phyloP scores from a whole-genome alignment of 352 stramenopile species.

The Globisporangium solare region DNA sequence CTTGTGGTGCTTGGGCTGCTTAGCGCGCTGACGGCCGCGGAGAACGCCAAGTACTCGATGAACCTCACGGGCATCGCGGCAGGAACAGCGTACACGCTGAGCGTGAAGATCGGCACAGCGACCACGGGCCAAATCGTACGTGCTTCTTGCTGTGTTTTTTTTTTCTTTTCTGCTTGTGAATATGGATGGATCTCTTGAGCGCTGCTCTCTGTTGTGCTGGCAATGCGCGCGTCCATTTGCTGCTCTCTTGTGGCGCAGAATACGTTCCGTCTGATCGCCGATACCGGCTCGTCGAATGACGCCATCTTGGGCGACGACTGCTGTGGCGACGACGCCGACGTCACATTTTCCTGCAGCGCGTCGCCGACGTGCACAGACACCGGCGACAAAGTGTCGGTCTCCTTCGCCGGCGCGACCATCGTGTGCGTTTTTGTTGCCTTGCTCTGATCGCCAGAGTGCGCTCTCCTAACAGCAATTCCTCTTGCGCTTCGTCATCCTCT shows the following conservation, averaged over 20 bases:
- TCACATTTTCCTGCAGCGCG: constrained; percentile 59
- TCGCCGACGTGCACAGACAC: constrained; percentile 54
- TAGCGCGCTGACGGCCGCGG: constrained; percentile 2
- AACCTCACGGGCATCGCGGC: constrained; percentile 29
- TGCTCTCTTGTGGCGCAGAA: constrained; percentile 27
- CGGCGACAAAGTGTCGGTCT: constrained; percentile 26
- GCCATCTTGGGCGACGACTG: constrained; percentile 59
- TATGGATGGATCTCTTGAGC: not conserved
- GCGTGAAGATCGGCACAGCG: constrained; percentile 24
- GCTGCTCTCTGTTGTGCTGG: not conserved
- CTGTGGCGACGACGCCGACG: constrained; percentile 36
- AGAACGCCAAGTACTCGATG: constrained; percentile 31
- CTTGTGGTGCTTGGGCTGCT: not conserved
- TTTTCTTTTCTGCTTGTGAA: too few relatives aligned
- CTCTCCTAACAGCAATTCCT: not conserved
- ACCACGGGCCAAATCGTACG: constrained; percentile 15
- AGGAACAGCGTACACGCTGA: constrained; percentile 28
- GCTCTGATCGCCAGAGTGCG: not conserved
- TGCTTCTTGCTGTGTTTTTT: constrained; percentile 1
- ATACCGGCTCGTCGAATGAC: constrained; percentile 83
- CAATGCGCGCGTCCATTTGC: not conserved
- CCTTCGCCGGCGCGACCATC: constrained; percentile 63
- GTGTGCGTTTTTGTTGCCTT: constrained; percentile 23
- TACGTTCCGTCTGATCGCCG: constrained; percentile 70
- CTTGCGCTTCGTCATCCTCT: not conserved